phyloP scores from a whole-genome alignment of 176 grass and related monocot species.

The Rhynchospora tenuis region DNA sequence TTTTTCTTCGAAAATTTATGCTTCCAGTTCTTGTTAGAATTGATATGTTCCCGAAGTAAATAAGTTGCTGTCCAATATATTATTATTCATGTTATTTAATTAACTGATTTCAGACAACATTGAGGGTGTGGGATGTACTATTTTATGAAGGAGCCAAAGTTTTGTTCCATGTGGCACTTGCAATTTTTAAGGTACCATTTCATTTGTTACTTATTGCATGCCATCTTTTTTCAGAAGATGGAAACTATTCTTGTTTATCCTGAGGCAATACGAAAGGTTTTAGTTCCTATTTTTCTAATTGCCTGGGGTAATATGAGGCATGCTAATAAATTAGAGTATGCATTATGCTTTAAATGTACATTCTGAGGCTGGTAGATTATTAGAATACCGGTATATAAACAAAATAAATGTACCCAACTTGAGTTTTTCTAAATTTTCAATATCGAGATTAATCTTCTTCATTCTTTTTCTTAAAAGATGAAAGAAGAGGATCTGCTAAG shows the following conservation, averaged over 20 bases:
- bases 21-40: neutral
- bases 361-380: neutral
- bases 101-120: conserved; percentile 54
- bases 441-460: neutral
- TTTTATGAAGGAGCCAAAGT: conserved; percentile 99
- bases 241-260: neutral
- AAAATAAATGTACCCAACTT: neutral
- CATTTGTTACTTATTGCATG: neutral
- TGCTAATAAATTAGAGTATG: neutral
- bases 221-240: neutral
- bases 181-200: conserved; percentile 83
- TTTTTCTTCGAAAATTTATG: neutral
- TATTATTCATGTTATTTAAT: neutral
- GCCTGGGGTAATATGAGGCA: neutral
- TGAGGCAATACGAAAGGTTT: neutral
- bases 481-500: conserved; percentile 74
- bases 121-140: conserved; percentile 92
- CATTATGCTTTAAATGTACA: neutral
- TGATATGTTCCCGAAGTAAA: neutral
- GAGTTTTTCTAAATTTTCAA: neutral
- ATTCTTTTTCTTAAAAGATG: conserved; percentile 43
- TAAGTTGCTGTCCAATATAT: neutral
- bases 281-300: neutral
- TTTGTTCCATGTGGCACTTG: conserved; percentile 90
- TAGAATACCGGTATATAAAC: neutral